These are phyloP conservation scores for Mycocalia duriaeana DNA, from an alignment of 1,284 basidiomycete species.

Conservation along the genomic window DNA sequence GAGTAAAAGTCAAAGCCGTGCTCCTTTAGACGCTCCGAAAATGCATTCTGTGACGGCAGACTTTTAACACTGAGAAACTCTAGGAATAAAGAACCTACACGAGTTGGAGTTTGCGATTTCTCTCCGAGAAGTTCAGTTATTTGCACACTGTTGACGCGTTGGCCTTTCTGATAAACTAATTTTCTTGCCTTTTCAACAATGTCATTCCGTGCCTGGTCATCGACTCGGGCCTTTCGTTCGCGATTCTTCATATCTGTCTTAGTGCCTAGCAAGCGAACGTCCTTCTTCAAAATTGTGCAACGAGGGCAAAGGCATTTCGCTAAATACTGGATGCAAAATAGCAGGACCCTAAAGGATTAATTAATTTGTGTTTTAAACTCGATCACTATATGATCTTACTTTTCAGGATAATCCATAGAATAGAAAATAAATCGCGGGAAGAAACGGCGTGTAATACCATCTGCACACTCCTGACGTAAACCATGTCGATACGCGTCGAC, in stretches of 20 bases:
- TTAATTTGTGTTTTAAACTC: conserved; percentile 19
- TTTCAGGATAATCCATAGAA: conserved; percentile 21
- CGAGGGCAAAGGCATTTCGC: conserved; percentile 23
- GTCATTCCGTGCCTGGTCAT: conserved; percentile 5
- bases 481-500: conserved; percentile 27
- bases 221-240: conserved; percentile 1
- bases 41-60: conserved; percentile 16
- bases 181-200: conserved; percentile 10
- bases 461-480: conserved; percentile 21
- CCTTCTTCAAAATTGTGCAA: conserved; percentile 17
- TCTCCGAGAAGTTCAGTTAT: conserved; percentile 9
- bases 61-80: not conserved
- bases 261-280: conserved; percentile 17
- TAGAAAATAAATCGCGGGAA: conserved; percentile 18
- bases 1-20: conserved; percentile 18
- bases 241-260: conserved; percentile 12
- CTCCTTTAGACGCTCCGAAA: conserved; percentile 10
- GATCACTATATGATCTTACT: conserved; percentile 20
- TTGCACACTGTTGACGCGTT: conserved; percentile 3
- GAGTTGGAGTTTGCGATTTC: conserved; percentile 11
- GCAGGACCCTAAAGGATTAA: conserved; percentile 18
- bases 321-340: conserved; percentile 22
- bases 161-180: conserved; percentile 13
- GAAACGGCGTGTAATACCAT: conserved; percentile 24
- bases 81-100: conserved; percentile 7